Base-by-base conservation (phyloP, 78 protist genomes). In the Chrysochromulina tobinii region DNA sequence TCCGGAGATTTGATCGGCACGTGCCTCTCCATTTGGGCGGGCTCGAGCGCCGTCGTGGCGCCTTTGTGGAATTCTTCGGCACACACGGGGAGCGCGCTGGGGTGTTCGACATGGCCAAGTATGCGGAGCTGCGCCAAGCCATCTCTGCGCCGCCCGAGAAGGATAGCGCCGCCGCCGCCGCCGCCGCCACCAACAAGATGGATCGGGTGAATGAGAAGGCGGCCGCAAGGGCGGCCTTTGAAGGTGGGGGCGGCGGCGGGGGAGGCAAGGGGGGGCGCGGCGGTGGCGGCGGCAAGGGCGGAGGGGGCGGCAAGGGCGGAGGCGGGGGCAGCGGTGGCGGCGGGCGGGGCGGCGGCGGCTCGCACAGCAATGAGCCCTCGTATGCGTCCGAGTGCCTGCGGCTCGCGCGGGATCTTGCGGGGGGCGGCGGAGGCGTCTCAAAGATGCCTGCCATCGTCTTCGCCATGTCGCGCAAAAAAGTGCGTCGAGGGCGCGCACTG, bases 21-120 rank as follows among this genome's bases (percentile, higher is more conserved):
- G 93, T 90, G 23, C 93, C 93, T n/a, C 93, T 90, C 21, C 89
- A 86, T 38, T 48, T 86, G 17, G 89, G 89, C 27, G 89, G 89
- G 5, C 58, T 86, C 58, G 89, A 86, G 21, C 54, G 73, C 21
- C 6, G 15, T 2, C 17, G 17, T 50, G 21, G 27, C 73, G 8
- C 14, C 9, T 87, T 87, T 12, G 83, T 68, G 51, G 50, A 58
- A 27, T 59, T 66, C 54, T 87, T 87, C 25, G 77, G 53, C 81
- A 87, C 90, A 23, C 90, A 87, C 66, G 81, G 75, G 23, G 61
- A 27, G 23, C 51, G 57, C 12, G 75, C 75, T 8, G 69, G 69
- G 6, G 1, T 38, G 4, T 84, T 84, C 89, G 89, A 84, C 75
- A n/a, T 11, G 20, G 59, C 51, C 9, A 27, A 1, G 12, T 75